Conservation (phyloP, 345 rosid genomes). For the Microthlaspi erraticum region DNA sequence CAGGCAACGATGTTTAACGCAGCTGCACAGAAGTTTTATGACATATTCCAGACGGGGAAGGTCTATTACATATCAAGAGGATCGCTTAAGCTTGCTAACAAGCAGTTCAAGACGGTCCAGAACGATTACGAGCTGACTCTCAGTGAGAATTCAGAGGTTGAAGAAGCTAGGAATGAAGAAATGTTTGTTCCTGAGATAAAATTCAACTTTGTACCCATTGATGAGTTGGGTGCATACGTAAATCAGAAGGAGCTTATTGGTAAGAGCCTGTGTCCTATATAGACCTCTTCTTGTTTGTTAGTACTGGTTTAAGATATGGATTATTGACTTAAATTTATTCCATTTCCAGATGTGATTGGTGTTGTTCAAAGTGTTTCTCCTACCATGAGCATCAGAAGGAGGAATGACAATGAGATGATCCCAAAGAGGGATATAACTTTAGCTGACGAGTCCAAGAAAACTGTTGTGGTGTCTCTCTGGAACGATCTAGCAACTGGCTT, state of each 20-base stretch:
- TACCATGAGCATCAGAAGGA: conserved; percentile 77
- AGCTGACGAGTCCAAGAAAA: conserved; percentile 83
- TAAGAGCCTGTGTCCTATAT: conserved; percentile 41
- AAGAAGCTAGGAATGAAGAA: conserved; percentile 76
- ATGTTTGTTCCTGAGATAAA: conserved; percentile 77
- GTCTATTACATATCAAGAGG: conserved; percentile 89
- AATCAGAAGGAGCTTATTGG: conserved; percentile 80
- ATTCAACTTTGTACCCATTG: conserved; percentile 82
- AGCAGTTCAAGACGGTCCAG: conserved; percentile 88
- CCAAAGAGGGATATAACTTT: conserved; percentile 90
- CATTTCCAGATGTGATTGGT: conserved; percentile 72
- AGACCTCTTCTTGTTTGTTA: not conserved
- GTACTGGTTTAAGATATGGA: not conserved
- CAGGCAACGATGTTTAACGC: conserved; percentile 97
- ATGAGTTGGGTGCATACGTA: conserved; percentile 74
- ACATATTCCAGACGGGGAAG: conserved; percentile 81
- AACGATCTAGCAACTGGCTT: conserved; percentile 78
- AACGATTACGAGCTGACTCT: conserved; percentile 95
- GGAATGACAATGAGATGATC: conserved; percentile 68
- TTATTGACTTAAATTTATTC: not conserved
- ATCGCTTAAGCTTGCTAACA: conserved; percentile 78
- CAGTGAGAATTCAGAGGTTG: conserved; percentile 85
- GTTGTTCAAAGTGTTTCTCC: conserved; percentile 89
- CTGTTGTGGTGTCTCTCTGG: conserved; percentile 90
- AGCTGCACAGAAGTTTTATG: conserved; percentile 84